phyloP scores from a whole-genome alignment of 2,329 filamentous ascomycete genomes.

The Fusarium compactum region DNA sequence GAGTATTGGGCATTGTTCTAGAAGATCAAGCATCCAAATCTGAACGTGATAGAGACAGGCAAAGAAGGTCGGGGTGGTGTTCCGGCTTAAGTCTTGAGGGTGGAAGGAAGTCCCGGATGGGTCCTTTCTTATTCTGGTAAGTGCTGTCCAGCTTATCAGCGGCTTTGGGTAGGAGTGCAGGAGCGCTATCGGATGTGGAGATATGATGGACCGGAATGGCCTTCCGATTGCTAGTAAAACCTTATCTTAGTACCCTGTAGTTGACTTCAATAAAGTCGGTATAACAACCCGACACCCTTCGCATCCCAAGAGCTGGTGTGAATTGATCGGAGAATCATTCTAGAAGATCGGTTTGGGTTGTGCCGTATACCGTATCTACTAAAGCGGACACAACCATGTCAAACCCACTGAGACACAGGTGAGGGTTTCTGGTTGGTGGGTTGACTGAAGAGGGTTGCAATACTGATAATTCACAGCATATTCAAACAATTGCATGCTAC shows the following conservation, averaged over 20 bases:
- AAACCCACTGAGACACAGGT: background rate
- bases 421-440: background rate
- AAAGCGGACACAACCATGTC: background rate
- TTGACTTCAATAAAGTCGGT: slow-evolving; percentile 13
- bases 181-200: slow-evolving; percentile 28
- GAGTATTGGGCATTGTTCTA: slow-evolving; percentile 27
- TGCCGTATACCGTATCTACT: background rate
- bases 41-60: background rate
- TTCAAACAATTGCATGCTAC: too few relatives aligned
- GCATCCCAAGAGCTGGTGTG: background rate
- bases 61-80: slow-evolving; percentile 39
- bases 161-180: slow-evolving; percentile 17
- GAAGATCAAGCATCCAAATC: background rate
- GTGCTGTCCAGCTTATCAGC: slow-evolving; percentile 23
- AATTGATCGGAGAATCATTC: background rate
- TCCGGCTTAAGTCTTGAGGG: slow-evolving; percentile 37
- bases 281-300: slow-evolving; percentile 19
- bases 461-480: too few relatives aligned
- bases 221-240: slow-evolving; percentile 4
- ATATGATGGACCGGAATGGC: slow-evolving; percentile 2
- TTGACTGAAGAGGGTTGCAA: too few relatives aligned
- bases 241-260: slow-evolving; percentile 2
- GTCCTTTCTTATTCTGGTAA: slow-evolving; percentile 26
- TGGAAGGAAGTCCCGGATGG: slow-evolving; percentile 9
- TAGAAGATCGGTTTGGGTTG: background rate